Evolutionary conservation across 2,329 filamentous ascomycete species (phyloP).

Genomic region (Pleoardoris graminearum): DNA sequence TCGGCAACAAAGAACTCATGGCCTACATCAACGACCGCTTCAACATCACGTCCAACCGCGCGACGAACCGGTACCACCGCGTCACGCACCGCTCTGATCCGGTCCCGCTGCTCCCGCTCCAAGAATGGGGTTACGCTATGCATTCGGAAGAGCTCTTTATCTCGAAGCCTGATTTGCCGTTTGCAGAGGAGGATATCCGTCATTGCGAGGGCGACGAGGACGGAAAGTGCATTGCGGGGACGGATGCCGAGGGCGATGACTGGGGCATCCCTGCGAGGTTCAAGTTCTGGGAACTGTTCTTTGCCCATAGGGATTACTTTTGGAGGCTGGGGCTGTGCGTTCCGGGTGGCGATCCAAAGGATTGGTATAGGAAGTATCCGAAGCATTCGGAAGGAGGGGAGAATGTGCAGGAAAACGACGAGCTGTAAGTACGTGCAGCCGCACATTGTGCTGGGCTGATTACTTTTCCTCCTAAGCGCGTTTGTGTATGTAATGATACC

Average conservation of each 20-base stretch:
- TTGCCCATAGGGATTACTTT: conserved; percentile 95
- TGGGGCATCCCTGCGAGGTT: conserved; percentile 58
- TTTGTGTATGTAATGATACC: too few species aligned
- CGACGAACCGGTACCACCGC: conserved; percentile 63
- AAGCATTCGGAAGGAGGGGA: conserved; percentile 21
- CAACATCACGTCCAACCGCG: conserved; percentile 28
- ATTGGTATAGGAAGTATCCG: conserved; percentile 61
- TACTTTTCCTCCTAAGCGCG: too few species aligned
- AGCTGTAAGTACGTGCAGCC: conserved; percentile 19
- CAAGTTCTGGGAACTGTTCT: conserved; percentile 89
- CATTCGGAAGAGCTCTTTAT: conserved; percentile 92
- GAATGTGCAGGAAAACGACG: conserved; percentile 18
- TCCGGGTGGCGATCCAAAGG: conserved; percentile 72
- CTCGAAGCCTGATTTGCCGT: conserved; percentile 69
- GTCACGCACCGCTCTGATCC: conserved; percentile 88
- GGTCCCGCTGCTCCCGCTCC: conserved; percentile 80
- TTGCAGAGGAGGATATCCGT: conserved; percentile 67
- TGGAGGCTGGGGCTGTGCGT: conserved; percentile 90
- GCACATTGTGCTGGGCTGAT: too few species aligned
- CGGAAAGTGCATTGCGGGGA: conserved; percentile 68
- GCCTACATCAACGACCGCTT: conserved; percentile 60
- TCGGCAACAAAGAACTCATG: conserved; percentile 60
- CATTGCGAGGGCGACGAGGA: conserved; percentile 75
- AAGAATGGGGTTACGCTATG: conserved; percentile 84
- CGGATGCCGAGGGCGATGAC: conserved; percentile 33